Evolutionary conservation across 129 eudicot genomes (phyloP).

Genomic region (Centaurea solstitialis): DNA sequence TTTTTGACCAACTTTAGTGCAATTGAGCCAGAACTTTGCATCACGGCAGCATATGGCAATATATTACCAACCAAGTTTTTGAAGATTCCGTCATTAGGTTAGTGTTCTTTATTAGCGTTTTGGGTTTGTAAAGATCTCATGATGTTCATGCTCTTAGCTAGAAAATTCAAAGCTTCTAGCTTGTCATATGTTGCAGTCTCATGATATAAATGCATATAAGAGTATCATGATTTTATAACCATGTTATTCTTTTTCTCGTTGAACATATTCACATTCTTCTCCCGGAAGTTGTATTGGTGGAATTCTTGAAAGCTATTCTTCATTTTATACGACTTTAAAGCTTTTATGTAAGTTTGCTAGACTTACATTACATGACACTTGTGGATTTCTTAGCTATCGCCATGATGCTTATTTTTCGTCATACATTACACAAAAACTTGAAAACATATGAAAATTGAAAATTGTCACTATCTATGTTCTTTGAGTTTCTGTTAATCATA

Average conservation of each 20-base stretch:
- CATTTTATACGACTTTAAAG: not conserved
- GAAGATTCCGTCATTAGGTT: slow-evolving; percentile 83
- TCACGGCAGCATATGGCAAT: slow-evolving; percentile 96
- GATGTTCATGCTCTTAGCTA: slow-evolving; percentile 4
- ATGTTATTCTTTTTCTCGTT: not conserved
- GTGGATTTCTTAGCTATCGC: not conserved
- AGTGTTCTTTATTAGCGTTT: slow-evolving; percentile 31
- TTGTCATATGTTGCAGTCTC: slow-evolving; percentile 10
- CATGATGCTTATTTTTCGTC: not conserved
- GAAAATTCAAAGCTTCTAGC: not conserved
- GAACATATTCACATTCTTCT: not conserved
- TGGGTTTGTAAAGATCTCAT: slow-evolving; percentile 1
- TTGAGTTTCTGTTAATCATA: too few relatives aligned
- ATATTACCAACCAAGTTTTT: slow-evolving; percentile 85
- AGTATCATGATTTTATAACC: not conserved
- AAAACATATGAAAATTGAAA: too few relatives aligned
- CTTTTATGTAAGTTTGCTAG: not conserved
- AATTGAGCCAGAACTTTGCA: slow-evolving; percentile 75
- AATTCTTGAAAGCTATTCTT: not conserved
- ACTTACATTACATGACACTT: too few relatives aligned
- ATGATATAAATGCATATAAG: not conserved
- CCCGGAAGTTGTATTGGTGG: too few relatives aligned
- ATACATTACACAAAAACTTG: not conserved
- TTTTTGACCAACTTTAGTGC: slow-evolving; percentile 64
- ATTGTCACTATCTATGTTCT: too few relatives aligned